Percentiles rank a stretch among this genome's conserved stretches.
These are phyloP conservation scores for Ehretia macrophylla DNA, from an alignment of 257 asterid species.

Conservation along the genomic window DNA sequence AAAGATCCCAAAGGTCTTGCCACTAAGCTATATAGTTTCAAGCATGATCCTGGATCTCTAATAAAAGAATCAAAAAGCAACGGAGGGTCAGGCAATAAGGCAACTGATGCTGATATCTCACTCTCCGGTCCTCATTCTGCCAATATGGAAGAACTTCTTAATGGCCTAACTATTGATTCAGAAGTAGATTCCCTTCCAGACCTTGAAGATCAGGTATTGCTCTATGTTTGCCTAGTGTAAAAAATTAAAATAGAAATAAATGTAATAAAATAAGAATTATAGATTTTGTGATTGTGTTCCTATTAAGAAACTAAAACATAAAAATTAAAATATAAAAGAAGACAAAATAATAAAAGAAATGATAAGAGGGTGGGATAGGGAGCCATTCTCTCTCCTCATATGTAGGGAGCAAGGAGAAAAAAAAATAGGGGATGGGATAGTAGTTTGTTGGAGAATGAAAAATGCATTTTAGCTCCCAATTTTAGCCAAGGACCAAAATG, in stretches of 20 bases:
- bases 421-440: too few relatives aligned
- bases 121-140: conserved; percentile 38
- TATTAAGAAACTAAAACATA: too few relatives aligned
- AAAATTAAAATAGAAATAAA: conserved; percentile 1
- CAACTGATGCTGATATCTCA: conserved; percentile 19
- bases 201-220: conserved; percentile 76
- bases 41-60: conserved; percentile 48
- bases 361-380: too few relatives aligned
- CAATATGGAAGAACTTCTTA: conserved; percentile 46
- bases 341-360: too few relatives aligned
- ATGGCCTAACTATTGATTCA: conserved; percentile 45
- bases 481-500: too few relatives aligned
- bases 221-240: conserved; percentile 9
- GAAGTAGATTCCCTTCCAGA: conserved; percentile 74
- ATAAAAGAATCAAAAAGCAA: conserved; percentile 40
- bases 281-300: too few relatives aligned
- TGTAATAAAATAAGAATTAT: too few relatives aligned
- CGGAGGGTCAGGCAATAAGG: conserved; percentile 35
- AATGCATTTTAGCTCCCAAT: too few relatives aligned
- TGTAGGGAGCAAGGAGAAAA: too few relatives aligned
- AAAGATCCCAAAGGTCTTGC: conserved; percentile 79
- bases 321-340: too few relatives aligned
- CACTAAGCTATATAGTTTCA: conserved; percentile 80
- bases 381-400: too few relatives aligned
- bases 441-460: too few relatives aligned